Evolutionary conservation across 2,329 filamentous ascomycete genomes (phyloP).

Genomic region (Rasamsonia emersonii): DNA sequence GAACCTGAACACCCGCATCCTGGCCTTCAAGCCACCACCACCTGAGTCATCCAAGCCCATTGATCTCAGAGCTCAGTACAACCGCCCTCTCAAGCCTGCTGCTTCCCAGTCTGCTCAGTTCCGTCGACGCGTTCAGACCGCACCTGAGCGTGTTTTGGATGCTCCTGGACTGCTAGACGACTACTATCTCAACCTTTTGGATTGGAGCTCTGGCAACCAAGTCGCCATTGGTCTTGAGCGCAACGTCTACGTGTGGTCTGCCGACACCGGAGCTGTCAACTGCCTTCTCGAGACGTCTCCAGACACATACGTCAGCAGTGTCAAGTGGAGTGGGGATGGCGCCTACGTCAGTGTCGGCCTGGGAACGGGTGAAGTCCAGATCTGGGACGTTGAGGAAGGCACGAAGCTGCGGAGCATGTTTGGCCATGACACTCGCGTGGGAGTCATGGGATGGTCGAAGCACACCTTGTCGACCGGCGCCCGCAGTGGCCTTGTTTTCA

Average conservation of each 20-base stretch:
- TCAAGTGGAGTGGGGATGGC: slow-evolving; percentile 97
- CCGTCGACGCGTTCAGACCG: slow-evolving; percentile 83
- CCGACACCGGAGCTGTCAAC: slow-evolving; percentile 81
- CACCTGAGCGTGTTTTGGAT: slow-evolving; percentile 91
- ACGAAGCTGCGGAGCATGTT: slow-evolving; percentile 98
- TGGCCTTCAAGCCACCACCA: slow-evolving; percentile 96
- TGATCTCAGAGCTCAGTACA: slow-evolving; percentile 95
- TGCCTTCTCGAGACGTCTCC: slow-evolving; percentile 78
- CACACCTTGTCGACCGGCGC: slow-evolving; percentile 92
- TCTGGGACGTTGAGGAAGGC: slow-evolving; percentile 95
- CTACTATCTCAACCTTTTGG: slow-evolving; percentile 97
- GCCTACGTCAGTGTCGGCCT: slow-evolving; percentile 94
- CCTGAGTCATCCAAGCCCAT: slow-evolving; percentile 98
- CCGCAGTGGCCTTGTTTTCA: slow-evolving; percentile 89
- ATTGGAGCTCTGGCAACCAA: slow-evolving; percentile 97
- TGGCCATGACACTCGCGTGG: slow-evolving; percentile 91
- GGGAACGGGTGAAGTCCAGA: slow-evolving; percentile 92
- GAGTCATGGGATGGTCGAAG: slow-evolving; percentile 99
- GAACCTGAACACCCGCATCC: slow-evolving; percentile 85
- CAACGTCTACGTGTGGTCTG: slow-evolving; percentile 97
- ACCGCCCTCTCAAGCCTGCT: slow-evolving; percentile 79
- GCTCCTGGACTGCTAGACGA: slow-evolving; percentile 94
- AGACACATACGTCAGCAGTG: slow-evolving; percentile 94
- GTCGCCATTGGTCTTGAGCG: slow-evolving; percentile 96
- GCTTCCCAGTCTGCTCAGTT: slow-evolving; percentile 71